Evolutionary conservation across 352 stramenopile genomes (phyloP).

Genomic region (Plasmopara muralis): DNA sequence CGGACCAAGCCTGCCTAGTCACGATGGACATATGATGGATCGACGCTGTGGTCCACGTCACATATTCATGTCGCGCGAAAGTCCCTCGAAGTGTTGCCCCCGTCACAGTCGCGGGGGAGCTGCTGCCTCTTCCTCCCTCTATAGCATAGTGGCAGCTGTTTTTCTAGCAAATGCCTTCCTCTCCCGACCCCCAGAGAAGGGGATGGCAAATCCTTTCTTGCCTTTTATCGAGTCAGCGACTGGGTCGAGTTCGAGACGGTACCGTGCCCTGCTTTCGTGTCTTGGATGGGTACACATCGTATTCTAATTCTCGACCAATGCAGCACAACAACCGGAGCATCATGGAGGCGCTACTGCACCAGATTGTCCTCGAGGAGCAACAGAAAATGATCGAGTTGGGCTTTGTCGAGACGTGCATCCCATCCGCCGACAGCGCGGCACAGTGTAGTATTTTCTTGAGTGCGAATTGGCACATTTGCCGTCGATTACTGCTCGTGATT

Average conservation of each 20-base stretch:
- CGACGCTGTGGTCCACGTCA: too few species aligned
- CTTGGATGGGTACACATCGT: constrained; percentile 11
- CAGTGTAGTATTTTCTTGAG: constrained; percentile 80
- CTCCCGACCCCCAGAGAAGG: constrained; percentile 10
- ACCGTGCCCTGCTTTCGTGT: not conserved
- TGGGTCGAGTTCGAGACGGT: constrained; percentile 12
- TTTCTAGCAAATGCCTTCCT: not conserved
- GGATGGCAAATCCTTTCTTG: constrained; percentile 21
- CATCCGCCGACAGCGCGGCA: constrained; percentile 51
- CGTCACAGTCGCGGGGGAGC: too few species aligned
- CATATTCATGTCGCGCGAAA: too few species aligned
- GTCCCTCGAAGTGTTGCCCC: too few species aligned
- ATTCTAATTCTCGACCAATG: not conserved
- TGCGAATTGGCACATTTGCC: constrained; percentile 77
- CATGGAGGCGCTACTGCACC: constrained; percentile 76
- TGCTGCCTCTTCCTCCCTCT: too few species aligned
- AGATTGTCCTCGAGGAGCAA: constrained; percentile 83
- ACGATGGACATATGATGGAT: too few species aligned
- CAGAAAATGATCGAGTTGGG: constrained; percentile 79
- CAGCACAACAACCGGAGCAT: constrained; percentile 43
- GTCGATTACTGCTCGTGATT: constrained; percentile 67
- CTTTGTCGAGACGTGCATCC: constrained; percentile 79
- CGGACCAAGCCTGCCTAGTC: too few species aligned
- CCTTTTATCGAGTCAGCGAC: constrained; percentile 5
- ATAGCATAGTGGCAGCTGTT: constrained; percentile 1